These are phyloP conservation scores for Pseudogymnoascus sp. DNA, from an alignment of 2,329 filamentous ascomycete species.

Conservation along the genomic window DNA sequence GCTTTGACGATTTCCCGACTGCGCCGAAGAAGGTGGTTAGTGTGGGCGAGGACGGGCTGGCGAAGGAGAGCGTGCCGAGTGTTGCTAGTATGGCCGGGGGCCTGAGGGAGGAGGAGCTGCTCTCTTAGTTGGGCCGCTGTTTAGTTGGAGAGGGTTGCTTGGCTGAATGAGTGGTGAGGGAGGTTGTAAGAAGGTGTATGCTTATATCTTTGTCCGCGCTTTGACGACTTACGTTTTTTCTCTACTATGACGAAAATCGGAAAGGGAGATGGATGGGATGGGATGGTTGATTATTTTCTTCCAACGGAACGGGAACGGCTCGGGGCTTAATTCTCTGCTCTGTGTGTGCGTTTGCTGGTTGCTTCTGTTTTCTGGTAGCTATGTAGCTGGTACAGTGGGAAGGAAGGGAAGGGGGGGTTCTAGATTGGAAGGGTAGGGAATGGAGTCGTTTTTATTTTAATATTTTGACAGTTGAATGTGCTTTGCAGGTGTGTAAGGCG, in stretches of 20 bases:
- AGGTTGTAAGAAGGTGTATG: not conserved
- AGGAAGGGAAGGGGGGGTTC: not conserved
- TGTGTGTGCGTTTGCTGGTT: not conserved
- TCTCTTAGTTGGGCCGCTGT: not conserved
- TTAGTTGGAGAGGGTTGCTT: not conserved
- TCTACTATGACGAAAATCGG: not conserved
- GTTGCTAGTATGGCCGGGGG: not conserved
- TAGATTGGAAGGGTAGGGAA: not conserved
- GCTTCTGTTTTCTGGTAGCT: not conserved
- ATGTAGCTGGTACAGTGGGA: not conserved
- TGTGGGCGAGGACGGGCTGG: not conserved
- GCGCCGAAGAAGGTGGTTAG: not conserved
- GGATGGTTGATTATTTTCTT: not conserved
- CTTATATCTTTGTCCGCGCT: not conserved
- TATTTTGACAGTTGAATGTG: too few species aligned
- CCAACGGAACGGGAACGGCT: not conserved
- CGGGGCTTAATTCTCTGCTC: not conserved
- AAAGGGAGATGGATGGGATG: not conserved
- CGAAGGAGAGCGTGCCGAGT: not conserved
- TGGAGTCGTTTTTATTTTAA: not conserved
- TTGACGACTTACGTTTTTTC: not conserved
- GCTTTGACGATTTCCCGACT: not conserved
- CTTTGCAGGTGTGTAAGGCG: too few species aligned
- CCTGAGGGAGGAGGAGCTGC: not conserved
- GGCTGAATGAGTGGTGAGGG: not conserved